Evolutionary conservation across 129 eudicot species (phyloP).

Genomic region (Erigeron canadensis): DNA sequence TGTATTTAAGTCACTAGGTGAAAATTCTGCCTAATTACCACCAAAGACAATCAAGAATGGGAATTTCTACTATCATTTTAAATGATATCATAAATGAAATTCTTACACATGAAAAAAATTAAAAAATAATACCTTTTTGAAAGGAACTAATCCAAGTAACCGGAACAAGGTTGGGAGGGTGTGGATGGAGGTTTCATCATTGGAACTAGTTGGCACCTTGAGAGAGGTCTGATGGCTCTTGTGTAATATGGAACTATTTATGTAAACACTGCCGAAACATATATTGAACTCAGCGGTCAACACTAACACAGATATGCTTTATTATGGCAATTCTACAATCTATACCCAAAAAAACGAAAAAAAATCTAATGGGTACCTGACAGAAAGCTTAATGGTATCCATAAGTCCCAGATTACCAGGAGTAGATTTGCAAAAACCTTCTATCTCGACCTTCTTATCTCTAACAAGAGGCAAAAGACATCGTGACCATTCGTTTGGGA

Average conservation of each 20-base stretch:
- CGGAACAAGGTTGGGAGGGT: constrained; percentile 82
- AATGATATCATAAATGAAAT: background rate
- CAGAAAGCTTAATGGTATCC: constrained; percentile 66
- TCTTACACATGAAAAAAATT: background rate
- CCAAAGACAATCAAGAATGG: constrained; percentile 19
- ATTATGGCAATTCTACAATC: constrained; percentile 13
- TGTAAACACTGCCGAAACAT: constrained; percentile 57
- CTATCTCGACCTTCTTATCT: constrained; percentile 67
- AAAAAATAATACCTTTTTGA: constrained; percentile 57
- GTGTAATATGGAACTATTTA: constrained; percentile 78
- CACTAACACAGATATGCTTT: constrained; percentile 8
- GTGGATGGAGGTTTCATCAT: constrained; percentile 71
- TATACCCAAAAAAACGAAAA: no score
- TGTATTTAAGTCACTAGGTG: constrained; percentile 73
- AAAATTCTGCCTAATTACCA: constrained; percentile 69
- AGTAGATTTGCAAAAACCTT: constrained; percentile 86
- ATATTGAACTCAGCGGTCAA: constrained; percentile 2
- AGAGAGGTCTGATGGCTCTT: constrained; percentile 69
- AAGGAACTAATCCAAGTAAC: constrained; percentile 77
- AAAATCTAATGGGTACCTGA: constrained; percentile 53
- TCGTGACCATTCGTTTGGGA: constrained; percentile 97
- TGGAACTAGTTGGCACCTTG: constrained; percentile 52
- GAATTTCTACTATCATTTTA: background rate
- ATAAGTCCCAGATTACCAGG: constrained; percentile 73
- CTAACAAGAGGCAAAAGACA: constrained; percentile 89